Evolutionary conservation across 768 basidiomycete genomes (phyloP).

Genomic region (Cyclocybe aegerita): DNA sequence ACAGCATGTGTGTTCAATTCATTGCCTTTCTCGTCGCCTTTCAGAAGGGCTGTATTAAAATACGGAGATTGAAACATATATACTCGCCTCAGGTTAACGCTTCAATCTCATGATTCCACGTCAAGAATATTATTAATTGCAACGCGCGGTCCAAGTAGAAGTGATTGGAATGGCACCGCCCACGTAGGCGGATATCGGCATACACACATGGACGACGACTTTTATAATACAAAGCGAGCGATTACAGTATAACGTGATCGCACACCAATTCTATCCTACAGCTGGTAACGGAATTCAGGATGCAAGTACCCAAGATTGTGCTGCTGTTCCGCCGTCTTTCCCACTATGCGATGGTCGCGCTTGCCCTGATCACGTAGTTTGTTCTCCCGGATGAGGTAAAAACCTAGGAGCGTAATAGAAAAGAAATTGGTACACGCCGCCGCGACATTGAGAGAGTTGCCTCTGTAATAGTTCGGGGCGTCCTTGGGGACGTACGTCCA

Average conservation of each 20-base stretch:
- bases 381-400: constrained; percentile 44
- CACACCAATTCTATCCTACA: constrained; percentile 16
- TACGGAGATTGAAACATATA: too few species aligned
- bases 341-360: constrained; percentile 38
- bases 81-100: too few species aligned
- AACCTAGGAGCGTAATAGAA: constrained; percentile 25
- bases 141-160: too few species aligned
- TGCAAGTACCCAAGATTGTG: constrained; percentile 44
- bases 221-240: neutral
- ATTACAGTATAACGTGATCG: neutral
- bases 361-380: constrained; percentile 40
- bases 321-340: constrained; percentile 35
- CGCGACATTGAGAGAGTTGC: constrained; percentile 51
- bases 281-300: constrained; percentile 43
- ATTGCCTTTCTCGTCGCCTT: too few species aligned
- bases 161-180: too few species aligned
- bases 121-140: too few species aligned
- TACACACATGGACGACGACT: neutral
- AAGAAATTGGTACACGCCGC: constrained; percentile 31
- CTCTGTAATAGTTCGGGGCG: constrained; percentile 45
- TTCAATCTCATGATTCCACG: too few species aligned
- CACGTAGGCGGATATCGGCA: too few species aligned
- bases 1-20: too few species aligned
- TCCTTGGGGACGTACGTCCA: constrained; percentile 49
- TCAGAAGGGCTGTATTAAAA: too few species aligned